phyloP scores from a whole-genome alignment of 1,284 basidiomycete genomes.

The Hymenochaete sp. region DNA sequence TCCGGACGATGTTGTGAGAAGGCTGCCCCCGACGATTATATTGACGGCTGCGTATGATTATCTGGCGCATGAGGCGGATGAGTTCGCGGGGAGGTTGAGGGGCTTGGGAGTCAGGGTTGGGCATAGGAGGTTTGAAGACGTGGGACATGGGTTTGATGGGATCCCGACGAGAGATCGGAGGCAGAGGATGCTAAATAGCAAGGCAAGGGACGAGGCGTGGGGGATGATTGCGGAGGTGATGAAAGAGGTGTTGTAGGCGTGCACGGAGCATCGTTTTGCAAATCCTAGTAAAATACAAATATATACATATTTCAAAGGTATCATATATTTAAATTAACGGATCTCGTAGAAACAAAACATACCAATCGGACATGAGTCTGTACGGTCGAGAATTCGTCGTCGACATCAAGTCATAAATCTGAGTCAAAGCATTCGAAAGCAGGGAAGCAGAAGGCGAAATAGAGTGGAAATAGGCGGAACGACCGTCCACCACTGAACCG shows the following conservation, averaged over 20 bases:
- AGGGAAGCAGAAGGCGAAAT: not conserved
- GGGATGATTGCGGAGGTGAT: slow-evolving; percentile 22
- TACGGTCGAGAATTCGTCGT: too few relatives aligned
- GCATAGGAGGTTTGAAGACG: slow-evolving; percentile 20
- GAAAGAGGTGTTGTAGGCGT: too few relatives aligned
- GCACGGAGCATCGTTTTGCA: too few relatives aligned
- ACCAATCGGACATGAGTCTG: too few relatives aligned
- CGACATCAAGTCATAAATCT: too few relatives aligned
- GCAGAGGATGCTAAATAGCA: slow-evolving; percentile 18
- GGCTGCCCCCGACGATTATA: slow-evolving; percentile 21
- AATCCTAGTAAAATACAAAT: too few relatives aligned
- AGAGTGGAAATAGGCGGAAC: not conserved
- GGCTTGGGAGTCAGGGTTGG: slow-evolving; percentile 16
- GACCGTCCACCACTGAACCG: too few relatives aligned
- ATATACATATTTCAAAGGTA: too few relatives aligned
- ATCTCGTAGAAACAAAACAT: too few relatives aligned
- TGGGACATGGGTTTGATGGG: slow-evolving; percentile 24
- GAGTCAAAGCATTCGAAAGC: too few relatives aligned
- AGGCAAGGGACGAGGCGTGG: slow-evolving; percentile 23
- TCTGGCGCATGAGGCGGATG: slow-evolving; percentile 22
- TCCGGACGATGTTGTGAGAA: slow-evolving; percentile 15
- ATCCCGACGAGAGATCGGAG: slow-evolving; percentile 19
- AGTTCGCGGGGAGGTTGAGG: slow-evolving; percentile 19
- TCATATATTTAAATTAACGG: too few relatives aligned
- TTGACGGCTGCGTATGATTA: slow-evolving; percentile 24